Conservation (phyloP, 2,329 filamentous ascomycete genomes). For the Paramyrothecium roridum region DNA sequence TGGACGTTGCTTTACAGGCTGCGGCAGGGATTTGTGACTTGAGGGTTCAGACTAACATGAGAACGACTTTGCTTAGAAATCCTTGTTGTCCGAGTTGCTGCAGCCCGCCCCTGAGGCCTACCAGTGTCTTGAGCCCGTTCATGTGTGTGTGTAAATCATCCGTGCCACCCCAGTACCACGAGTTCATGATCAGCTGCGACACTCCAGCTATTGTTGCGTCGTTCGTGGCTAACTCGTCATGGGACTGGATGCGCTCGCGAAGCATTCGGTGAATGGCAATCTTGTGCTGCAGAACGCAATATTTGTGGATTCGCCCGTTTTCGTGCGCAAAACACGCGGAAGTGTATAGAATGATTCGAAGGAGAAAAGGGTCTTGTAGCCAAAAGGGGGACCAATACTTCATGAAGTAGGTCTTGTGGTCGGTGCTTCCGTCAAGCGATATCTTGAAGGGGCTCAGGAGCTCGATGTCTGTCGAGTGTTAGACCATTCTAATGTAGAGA, state of each 20-base stretch:
- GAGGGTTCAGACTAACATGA: constrained; percentile 34
- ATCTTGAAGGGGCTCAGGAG: constrained; percentile 49
- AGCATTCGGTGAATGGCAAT: constrained; percentile 40
- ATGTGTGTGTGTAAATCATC: constrained; percentile 43
- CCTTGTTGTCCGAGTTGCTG: constrained; percentile 42
- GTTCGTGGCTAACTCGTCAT: constrained; percentile 28
- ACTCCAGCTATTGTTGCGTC: constrained; percentile 46
- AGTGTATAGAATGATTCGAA: constrained; percentile 47
- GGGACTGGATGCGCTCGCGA: constrained; percentile 40
- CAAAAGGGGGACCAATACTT: constrained; percentile 45
- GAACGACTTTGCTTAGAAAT: constrained; percentile 43
- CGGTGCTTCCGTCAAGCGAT: constrained; percentile 45
- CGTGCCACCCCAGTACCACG: constrained; percentile 52
- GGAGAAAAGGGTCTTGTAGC: constrained; percentile 45
- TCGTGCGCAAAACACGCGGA: constrained; percentile 50
- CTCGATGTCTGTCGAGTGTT: constrained; percentile 36
- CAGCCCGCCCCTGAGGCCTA: constrained; percentile 43
- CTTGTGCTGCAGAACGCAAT: constrained; percentile 39
- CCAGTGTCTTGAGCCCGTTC: constrained; percentile 44
- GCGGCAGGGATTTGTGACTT: too few species aligned
- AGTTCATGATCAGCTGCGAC: constrained; percentile 45
- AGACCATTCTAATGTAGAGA: background rate
- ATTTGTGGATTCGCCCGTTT: constrained; percentile 41
- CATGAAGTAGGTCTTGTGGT: constrained; percentile 40
- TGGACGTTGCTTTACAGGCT: too few species aligned